These are phyloP conservation scores for Penicillium paneum DNA, from an alignment of 2,329 filamentous ascomycete species.

Conservation along the genomic window DNA sequence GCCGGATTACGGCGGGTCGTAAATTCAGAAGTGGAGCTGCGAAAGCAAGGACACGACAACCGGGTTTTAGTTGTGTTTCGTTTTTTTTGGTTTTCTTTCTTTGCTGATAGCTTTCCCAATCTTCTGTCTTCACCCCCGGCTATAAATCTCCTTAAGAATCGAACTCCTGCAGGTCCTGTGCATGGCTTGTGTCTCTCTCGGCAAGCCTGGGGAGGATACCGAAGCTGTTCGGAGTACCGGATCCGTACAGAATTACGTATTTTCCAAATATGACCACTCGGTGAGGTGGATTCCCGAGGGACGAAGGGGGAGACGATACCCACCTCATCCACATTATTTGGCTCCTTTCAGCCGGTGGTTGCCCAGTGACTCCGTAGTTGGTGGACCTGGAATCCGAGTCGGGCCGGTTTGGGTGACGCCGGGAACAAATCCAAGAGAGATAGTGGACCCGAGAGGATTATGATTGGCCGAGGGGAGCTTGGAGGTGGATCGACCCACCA, in stretches of 20 bases:
- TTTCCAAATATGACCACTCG: slow-evolving; percentile 22
- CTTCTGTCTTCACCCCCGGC: neutral
- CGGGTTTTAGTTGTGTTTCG: slow-evolving; percentile 1
- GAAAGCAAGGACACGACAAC: slow-evolving; percentile 18
- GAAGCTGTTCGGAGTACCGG: neutral
- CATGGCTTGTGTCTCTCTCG: slow-evolving; percentile 1
- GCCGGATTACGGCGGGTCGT: slow-evolving; percentile 24
- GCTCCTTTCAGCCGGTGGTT: slow-evolving; percentile 22
- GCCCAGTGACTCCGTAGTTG: slow-evolving; percentile 23
- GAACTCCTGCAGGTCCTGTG: neutral
- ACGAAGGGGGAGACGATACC: slow-evolving; percentile 12
- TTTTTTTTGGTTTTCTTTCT: neutral
- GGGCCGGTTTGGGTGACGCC: slow-evolving; percentile 26
- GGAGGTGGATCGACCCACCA: slow-evolving; percentile 16
- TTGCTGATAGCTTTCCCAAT: neutral
- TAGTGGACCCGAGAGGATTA: slow-evolving; percentile 5
- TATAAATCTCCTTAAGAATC: neutral
- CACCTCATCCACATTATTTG: slow-evolving; percentile 10
- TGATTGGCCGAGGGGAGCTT: slow-evolving; percentile 16
- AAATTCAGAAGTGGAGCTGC: slow-evolving; percentile 23
- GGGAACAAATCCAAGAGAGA: slow-evolving; percentile 21
- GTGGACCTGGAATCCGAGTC: slow-evolving; percentile 28
- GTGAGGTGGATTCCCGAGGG: slow-evolving; percentile 22
- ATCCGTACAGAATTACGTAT: slow-evolving; percentile 16
- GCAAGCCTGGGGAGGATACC: slow-evolving; percentile 1